phyloP scores from a whole-genome alignment of 148 eudicot species.

The Chenopodium suecicum region DNA sequence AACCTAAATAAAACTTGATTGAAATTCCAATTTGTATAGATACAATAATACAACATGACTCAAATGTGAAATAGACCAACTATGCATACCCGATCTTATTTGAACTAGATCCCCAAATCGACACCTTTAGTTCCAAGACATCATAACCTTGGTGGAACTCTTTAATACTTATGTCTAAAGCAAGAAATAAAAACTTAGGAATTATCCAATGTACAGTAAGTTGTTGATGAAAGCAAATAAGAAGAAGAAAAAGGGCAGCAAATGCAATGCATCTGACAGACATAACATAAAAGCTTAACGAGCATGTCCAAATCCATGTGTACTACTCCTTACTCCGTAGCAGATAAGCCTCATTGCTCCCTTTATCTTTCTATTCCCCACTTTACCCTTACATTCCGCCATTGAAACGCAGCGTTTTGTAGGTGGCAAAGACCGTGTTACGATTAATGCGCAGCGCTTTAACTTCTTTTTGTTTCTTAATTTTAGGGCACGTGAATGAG shows the following conservation, averaged over 20 bases:
- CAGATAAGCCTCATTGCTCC: not conserved
- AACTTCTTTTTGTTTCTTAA: not conserved
- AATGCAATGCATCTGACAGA: not conserved
- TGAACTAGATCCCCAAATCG: too few relatives aligned
- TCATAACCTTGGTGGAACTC: too few relatives aligned
- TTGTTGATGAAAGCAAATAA: not conserved
- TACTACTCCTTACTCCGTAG: not conserved
- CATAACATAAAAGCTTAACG: not conserved
- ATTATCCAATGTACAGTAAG: not conserved
- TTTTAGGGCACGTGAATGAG: conserved; percentile 8
- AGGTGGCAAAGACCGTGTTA: not conserved
- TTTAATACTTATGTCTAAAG: too few relatives aligned
- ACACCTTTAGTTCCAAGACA: too few relatives aligned
- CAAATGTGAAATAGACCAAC: too few relatives aligned
- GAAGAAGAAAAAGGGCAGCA: not conserved
- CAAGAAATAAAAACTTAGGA: not conserved
- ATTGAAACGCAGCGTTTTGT: not conserved
- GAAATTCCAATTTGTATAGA: too few relatives aligned
- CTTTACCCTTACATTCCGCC: not conserved
- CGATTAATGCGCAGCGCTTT: conserved; percentile 15
- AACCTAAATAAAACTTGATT: too few relatives aligned
- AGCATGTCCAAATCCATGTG: not conserved
- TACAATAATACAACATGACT: too few relatives aligned
- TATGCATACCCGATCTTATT: too few relatives aligned
- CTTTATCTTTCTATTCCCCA: too few relatives aligned